Conservation (phyloP, 345 rosid species). For the Physaria fendleri region DNA sequence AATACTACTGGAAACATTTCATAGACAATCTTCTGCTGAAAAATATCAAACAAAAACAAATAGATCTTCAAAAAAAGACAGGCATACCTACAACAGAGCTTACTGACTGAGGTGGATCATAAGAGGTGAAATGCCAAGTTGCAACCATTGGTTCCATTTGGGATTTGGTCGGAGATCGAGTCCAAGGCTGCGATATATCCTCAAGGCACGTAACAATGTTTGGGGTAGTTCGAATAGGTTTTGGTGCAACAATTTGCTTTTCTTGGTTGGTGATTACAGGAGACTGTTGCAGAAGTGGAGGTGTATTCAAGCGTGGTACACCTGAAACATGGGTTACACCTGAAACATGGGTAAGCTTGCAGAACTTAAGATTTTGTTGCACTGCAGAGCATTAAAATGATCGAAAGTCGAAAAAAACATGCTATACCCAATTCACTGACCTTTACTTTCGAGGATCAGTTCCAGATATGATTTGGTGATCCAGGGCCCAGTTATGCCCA, state of each 20-base stretch:
- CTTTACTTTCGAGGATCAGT: constrained; percentile 91
- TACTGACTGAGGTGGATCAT: constrained; percentile 48
- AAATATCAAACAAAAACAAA: neutral
- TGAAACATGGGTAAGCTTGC: constrained; percentile 37
- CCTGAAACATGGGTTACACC: constrained; percentile 72
- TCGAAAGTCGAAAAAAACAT: neutral
- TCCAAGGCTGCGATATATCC: constrained; percentile 98
- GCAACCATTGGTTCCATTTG: constrained; percentile 87
- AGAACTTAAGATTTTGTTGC: constrained; percentile 9
- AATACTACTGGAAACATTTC: constrained; percentile 20
- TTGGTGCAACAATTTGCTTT: constrained; percentile 72
- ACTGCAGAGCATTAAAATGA: constrained; percentile 23
- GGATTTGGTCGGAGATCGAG: constrained; percentile 97
- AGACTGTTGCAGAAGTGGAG: constrained; percentile 60
- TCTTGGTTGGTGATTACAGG: constrained; percentile 50
- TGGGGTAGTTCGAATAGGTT: constrained; percentile 83
- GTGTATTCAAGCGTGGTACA: constrained; percentile 93
- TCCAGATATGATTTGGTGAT: constrained; percentile 94
- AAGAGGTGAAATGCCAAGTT: constrained; percentile 62
- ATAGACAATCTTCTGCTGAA: constrained; percentile 1
- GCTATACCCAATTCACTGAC: constrained; percentile 32
- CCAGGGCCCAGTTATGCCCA: constrained; percentile 85
- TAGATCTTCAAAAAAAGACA: constrained; percentile 16
- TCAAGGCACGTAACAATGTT: constrained; percentile 70
- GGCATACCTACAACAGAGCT: constrained; percentile 57